phyloP scores from a whole-genome alignment of 2,329 filamentous ascomycete species.

The Boeremia exigua region DNA sequence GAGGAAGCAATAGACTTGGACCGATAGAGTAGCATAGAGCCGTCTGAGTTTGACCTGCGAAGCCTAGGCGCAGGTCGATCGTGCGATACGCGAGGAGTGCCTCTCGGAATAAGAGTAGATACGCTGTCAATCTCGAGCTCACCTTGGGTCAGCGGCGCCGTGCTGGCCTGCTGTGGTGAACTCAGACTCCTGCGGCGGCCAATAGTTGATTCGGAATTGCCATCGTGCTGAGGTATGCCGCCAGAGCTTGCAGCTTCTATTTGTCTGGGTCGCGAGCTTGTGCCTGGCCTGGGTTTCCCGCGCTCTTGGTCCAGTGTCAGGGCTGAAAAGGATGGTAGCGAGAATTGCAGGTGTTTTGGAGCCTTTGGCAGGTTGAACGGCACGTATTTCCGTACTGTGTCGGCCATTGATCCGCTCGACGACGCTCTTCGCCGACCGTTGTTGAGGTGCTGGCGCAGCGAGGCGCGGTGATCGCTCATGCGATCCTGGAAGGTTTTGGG shows the following conservation, averaged over 20 bases:
- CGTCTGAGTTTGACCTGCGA: conserved; percentile 73
- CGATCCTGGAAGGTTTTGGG: conserved; percentile 45
- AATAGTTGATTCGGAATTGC: conserved; percentile 19
- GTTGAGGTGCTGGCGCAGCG: conserved; percentile 48
- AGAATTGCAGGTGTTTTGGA: conserved; percentile 46
- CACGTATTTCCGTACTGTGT: conserved; percentile 45
- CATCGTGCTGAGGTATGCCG: conserved; percentile 33
- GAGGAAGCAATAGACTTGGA: conserved; percentile 80
- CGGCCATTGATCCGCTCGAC: conserved; percentile 46
- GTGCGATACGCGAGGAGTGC: conserved; percentile 11
- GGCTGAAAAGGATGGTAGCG: conserved; percentile 42
- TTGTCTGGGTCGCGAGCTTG: conserved; percentile 21
- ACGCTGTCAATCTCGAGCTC: conserved; percentile 27
- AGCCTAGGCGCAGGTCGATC: conserved; percentile 48
- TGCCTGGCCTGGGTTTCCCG: conserved; percentile 17
- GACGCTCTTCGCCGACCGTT: conserved; percentile 47
- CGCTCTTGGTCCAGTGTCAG: conserved; percentile 34
- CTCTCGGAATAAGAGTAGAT: conserved; percentile 20
- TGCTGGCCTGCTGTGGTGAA: conserved; percentile 20
- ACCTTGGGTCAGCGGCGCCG: conserved; percentile 24
- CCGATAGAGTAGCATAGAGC: conserved; percentile 75
- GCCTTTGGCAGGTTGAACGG: conserved; percentile 47
- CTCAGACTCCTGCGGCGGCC: conserved; percentile 16
- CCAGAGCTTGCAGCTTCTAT: conserved; percentile 21
- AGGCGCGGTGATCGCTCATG: conserved; percentile 44